phyloP scores from a whole-genome alignment of 2,329 filamentous ascomycete species.

The Exophiala xenobiotica region DNA sequence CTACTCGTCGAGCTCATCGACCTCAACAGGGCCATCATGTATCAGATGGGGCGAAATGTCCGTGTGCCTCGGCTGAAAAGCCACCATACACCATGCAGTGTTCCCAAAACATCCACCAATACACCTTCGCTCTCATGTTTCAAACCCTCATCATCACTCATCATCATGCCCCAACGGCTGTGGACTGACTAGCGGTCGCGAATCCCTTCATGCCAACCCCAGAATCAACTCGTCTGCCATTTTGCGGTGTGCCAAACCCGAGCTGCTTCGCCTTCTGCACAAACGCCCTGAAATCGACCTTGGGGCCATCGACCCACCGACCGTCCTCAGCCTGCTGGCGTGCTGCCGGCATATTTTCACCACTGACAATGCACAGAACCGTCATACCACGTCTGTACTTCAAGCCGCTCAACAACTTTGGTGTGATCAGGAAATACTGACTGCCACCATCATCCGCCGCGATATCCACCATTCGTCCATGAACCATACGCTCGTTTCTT shows the following conservation, averaged over 20 bases:
- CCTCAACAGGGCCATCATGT: neutral
- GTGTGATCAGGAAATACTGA: slow-evolving; percentile 95
- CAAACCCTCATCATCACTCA: no score
- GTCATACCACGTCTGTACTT: slow-evolving; percentile 89
- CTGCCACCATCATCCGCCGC: slow-evolving; percentile 68
- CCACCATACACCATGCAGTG: no score
- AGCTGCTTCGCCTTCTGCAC: slow-evolving; percentile 38
- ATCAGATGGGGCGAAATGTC: no score
- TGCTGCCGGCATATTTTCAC: slow-evolving; percentile 59
- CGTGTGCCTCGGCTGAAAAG: neutral
- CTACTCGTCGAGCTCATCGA: neutral
- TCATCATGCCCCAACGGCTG: slow-evolving; percentile 20
- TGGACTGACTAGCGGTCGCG: slow-evolving; percentile 7
- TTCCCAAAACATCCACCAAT: no score
- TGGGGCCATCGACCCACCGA: slow-evolving; percentile 34
- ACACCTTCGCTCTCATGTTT: no score
- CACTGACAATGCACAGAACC: slow-evolving; percentile 88
- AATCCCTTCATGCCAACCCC: slow-evolving; percentile 8
- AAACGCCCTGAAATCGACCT: slow-evolving; percentile 40
- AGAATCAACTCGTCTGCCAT: slow-evolving; percentile 12
- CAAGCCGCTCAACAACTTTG: slow-evolving; percentile 83
- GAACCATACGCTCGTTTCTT: slow-evolving; percentile 95
- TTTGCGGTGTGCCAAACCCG: slow-evolving; percentile 16
- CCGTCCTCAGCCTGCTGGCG: slow-evolving; percentile 21
- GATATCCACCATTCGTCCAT: slow-evolving; percentile 97